These are phyloP conservation scores for Rhynchosporium graminicola DNA, from an alignment of 2,329 filamentous ascomycete genomes.

Conservation along the genomic window DNA sequence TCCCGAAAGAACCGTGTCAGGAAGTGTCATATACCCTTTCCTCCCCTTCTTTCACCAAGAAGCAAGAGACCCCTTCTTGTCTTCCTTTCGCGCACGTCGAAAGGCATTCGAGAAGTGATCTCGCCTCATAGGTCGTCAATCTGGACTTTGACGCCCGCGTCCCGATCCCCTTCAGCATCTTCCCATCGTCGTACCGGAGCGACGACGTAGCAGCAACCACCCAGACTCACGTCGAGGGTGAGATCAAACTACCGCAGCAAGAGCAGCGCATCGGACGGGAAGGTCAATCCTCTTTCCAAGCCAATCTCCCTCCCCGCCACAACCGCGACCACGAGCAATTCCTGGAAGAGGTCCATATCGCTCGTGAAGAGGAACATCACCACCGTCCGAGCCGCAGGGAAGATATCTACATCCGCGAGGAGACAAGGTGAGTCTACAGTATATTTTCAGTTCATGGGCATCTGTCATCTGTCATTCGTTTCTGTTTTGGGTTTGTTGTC, in stretches of 20 bases:
- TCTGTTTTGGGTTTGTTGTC: constrained; percentile 11
- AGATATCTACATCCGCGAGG: constrained; percentile 55
- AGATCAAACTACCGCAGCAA: constrained; percentile 71
- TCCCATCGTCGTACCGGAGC: constrained; percentile 93
- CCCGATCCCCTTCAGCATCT: constrained; percentile 99
- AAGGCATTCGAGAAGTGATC: constrained; percentile 71
- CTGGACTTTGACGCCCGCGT: constrained; percentile 99
- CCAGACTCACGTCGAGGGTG: constrained; percentile 82
- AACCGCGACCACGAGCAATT: constrained; percentile 59
- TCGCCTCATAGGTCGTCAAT: constrained; percentile 78
- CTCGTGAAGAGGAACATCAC: constrained; percentile 75
- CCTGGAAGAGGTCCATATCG: constrained; percentile 82
- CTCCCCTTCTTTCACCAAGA: constrained; percentile 52
- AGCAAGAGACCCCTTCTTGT: constrained; percentile 68
- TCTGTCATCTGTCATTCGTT: constrained; percentile 11
- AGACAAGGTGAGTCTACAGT: constrained; percentile 52
- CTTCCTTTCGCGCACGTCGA: constrained; percentile 64
- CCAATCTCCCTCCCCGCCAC: constrained; percentile 66
- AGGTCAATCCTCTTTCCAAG: constrained; percentile 79
- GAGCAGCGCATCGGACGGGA: constrained; percentile 89
- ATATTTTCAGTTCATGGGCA: constrained; percentile 2
- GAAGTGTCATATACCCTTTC: constrained; percentile 41
- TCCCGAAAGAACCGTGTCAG: constrained; percentile 30
- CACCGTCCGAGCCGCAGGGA: constrained; percentile 67
- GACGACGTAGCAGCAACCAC: constrained; percentile 62